Evolutionary conservation across 2,329 filamentous ascomycete genomes (phyloP).

Genomic region (Anthostomella pinea): DNA sequence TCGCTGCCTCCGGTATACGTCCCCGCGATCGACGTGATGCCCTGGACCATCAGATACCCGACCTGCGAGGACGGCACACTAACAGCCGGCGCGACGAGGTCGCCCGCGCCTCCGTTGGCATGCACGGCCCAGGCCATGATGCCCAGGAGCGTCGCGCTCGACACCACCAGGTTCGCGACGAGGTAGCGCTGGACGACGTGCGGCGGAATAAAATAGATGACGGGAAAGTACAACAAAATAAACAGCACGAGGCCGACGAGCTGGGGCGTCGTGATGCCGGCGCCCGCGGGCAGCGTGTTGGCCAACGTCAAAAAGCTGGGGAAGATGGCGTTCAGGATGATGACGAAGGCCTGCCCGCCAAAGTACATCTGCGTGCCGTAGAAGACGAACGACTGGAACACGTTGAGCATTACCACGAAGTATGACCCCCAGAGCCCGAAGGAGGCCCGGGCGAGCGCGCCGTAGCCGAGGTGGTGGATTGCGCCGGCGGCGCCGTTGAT

Average conservation of each 20-base stretch:
- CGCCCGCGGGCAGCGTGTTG: constrained; percentile 12
- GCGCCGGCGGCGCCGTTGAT: constrained; percentile 15
- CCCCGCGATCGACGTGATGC: constrained; percentile 11
- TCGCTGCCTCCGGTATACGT: constrained; percentile 11
- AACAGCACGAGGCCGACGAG: constrained; percentile 25
- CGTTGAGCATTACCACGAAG: constrained; percentile 14
- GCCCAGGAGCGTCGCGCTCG: constrained; percentile 11
- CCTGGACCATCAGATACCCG: constrained; percentile 13
- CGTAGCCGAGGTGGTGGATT: constrained; percentile 14
- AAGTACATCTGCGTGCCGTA: constrained; percentile 17
- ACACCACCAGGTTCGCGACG: constrained; percentile 8
- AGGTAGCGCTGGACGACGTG: constrained; percentile 11
- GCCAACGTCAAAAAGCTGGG: constrained; percentile 10
- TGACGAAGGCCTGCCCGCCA: constrained; percentile 13
- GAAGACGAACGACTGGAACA: constrained; percentile 14
- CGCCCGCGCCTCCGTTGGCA: constrained; percentile 9
- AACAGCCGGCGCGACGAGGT: constrained; percentile 10
- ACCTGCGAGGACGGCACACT: constrained; percentile 5
- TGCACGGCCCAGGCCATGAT: constrained; percentile 14
- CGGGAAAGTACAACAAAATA: constrained; percentile 11
- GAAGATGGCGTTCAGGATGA: constrained; percentile 14
- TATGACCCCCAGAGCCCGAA: constrained; percentile 15
- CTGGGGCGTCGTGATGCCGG: constrained; percentile 30
- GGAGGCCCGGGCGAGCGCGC: constrained; percentile 11
- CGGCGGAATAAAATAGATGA: constrained; percentile 12